phyloP scores from a whole-genome alignment of 495 filamentous ascomycete genomes.

The Venustampulla echinocandica region DNA sequence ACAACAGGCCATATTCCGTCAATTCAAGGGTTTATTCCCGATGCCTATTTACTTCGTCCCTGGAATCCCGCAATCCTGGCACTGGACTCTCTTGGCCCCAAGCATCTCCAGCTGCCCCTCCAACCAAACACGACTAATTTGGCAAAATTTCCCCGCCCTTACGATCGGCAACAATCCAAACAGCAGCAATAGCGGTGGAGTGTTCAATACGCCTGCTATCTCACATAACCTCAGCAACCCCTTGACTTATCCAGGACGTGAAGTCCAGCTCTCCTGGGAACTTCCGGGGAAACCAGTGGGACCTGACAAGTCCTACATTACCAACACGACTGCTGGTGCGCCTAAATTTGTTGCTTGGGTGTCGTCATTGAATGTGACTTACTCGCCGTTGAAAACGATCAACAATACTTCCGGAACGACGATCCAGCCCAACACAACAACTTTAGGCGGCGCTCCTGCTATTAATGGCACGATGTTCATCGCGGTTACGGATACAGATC shows the following conservation, averaged over 20 bases:
- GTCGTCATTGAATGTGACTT: slow-evolving; percentile 78
- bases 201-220: slow-evolving; percentile 43
- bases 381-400: slow-evolving; percentile 53
- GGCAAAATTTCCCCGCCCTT: slow-evolving; percentile 83
- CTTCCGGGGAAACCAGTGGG: slow-evolving; percentile 58
- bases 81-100: slow-evolving; percentile 77
- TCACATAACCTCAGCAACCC: slow-evolving; percentile 56
- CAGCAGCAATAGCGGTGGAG: slow-evolving; percentile 44
- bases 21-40: slow-evolving; percentile 74
- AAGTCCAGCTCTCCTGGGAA: slow-evolving; percentile 69
- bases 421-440: slow-evolving; percentile 56
- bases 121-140: slow-evolving; percentile 66
- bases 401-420: slow-evolving; percentile 50
- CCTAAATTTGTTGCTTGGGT: slow-evolving; percentile 70
- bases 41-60: slow-evolving; percentile 81
- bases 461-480: slow-evolving; percentile 72
- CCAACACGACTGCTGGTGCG: slow-evolving; percentile 44
- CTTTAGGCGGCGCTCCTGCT: slow-evolving; percentile 56
- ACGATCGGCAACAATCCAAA: slow-evolving; percentile 72
- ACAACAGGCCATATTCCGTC: slow-evolving; percentile 83
- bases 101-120: slow-evolving; percentile 73
- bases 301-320: slow-evolving; percentile 75
- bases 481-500: slow-evolving; percentile 60
- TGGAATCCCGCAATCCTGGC: slow-evolving; percentile 81
- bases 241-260: slow-evolving; percentile 66